Conservation (phyloP, 2,329 filamentous ascomycete species). For the Phialemoniopsis sp. region DNA sequence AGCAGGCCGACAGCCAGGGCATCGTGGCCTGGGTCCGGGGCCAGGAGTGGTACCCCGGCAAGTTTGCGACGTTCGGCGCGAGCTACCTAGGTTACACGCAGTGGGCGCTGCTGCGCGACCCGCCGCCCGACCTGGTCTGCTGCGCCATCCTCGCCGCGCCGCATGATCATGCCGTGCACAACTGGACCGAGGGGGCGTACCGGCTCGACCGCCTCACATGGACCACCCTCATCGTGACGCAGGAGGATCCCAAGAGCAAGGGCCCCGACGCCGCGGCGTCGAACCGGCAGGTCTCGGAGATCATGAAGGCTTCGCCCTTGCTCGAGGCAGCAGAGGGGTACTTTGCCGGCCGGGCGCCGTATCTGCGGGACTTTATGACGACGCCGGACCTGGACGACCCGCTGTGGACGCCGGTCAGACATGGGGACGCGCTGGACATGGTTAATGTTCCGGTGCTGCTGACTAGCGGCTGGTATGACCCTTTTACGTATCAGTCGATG, state of each 20-base stretch:
- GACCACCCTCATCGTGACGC: background rate
- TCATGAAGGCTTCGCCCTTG: constrained; percentile 1
- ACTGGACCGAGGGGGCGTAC: constrained; percentile 11
- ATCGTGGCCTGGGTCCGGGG: constrained; percentile 14
- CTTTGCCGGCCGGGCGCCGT: constrained; percentile 1
- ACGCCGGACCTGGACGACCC: background rate
- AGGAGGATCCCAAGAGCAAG: constrained; percentile 1
- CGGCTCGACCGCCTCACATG: constrained; percentile 4
- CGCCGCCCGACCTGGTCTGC: constrained; percentile 9
- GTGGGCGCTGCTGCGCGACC: constrained; percentile 12
- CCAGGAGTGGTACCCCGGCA: constrained; percentile 14
- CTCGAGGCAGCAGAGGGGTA: background rate
- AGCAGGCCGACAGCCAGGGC: constrained; percentile 7
- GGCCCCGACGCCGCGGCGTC: background rate
- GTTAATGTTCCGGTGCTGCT: constrained; percentile 1
- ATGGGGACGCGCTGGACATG: background rate
- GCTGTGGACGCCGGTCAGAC: background rate
- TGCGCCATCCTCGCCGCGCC: constrained; percentile 5
- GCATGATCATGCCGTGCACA: constrained; percentile 7
- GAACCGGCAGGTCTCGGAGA: background rate
- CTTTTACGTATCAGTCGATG: constrained; percentile 1
- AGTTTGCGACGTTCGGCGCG: constrained; percentile 11
- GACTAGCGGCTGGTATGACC: constrained; percentile 3
- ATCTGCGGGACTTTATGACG: background rate
- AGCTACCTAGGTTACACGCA: constrained; percentile 13